Evolutionary conservation across 176 grass and related monocot genomes (phyloP).

Genomic region (Musa itinerans): DNA sequence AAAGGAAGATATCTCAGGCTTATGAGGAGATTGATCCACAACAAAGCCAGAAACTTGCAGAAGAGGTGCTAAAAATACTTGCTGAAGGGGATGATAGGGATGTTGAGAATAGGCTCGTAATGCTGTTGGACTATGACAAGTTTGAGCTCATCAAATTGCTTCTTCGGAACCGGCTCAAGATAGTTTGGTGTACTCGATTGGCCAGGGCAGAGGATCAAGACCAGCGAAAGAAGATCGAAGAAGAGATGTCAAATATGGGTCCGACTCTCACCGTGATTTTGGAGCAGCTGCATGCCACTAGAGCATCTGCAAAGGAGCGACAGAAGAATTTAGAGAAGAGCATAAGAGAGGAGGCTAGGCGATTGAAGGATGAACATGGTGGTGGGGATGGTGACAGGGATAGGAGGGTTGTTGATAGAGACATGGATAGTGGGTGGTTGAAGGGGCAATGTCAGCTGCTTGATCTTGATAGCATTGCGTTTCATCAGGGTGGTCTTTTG

Average conservation of each 20-base stretch:
- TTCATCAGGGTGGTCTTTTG: slow-evolving; percentile 81
- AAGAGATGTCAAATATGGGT: slow-evolving; percentile 57
- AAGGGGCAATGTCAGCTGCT: slow-evolving; percentile 78
- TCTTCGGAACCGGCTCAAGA: slow-evolving; percentile 71
- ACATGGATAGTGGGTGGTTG: slow-evolving; percentile 75
- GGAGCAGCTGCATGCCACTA: slow-evolving; percentile 89
- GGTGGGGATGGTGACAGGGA: slow-evolving; percentile 34
- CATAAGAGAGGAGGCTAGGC: slow-evolving; percentile 85
- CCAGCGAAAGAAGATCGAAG: slow-evolving; percentile 68
- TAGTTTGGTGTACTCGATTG: slow-evolving; percentile 92
- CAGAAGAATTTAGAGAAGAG: slow-evolving; percentile 93
- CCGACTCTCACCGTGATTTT: slow-evolving; percentile 49
- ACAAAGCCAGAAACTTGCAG: slow-evolving; percentile 69
- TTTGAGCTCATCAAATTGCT: slow-evolving; percentile 90
- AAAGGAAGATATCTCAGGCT: slow-evolving; percentile 84
- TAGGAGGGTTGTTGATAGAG: slow-evolving; percentile 42
- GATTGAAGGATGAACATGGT: slow-evolving; percentile 54
- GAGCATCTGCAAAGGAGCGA: slow-evolving; percentile 84
- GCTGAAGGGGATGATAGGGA: slow-evolving; percentile 71
- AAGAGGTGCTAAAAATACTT: slow-evolving; percentile 87
- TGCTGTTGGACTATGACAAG: slow-evolving; percentile 85
- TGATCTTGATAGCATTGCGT: slow-evolving; percentile 80
- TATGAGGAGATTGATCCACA: slow-evolving; percentile 82
- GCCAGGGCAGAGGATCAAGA: slow-evolving; percentile 90
- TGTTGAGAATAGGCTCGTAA: slow-evolving; percentile 74